Evolutionary conservation across 2,329 filamentous ascomycete species (phyloP).

Genomic region (Onygena corvina): DNA sequence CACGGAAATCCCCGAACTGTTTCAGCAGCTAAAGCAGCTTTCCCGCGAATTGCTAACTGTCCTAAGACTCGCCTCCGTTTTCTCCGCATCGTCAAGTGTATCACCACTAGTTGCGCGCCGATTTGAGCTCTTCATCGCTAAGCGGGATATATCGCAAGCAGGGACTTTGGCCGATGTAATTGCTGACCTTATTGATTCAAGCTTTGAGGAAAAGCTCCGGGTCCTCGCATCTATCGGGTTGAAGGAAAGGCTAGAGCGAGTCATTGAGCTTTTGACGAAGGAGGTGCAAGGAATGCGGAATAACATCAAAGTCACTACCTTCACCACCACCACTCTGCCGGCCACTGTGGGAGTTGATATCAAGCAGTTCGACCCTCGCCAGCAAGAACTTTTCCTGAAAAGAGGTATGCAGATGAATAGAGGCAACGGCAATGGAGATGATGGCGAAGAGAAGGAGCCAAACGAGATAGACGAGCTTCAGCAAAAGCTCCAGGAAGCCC

Average conservation of each 20-base stretch:
- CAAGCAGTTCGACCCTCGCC: conserved; percentile 38
- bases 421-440: conserved; percentile 33
- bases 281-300: conserved; percentile 77
- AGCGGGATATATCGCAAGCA: conserved; percentile 70
- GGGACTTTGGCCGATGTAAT: conserved; percentile 89
- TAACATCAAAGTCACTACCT: conserved; percentile 71
- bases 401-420: conserved; percentile 36
- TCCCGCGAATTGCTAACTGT: conserved; percentile 79
- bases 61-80: conserved; percentile 70
- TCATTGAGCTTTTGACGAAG: conserved; percentile 70
- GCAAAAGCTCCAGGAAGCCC: conserved; percentile 71
- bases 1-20: conserved; percentile 55
- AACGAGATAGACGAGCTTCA: conserved; percentile 87
- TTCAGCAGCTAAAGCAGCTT: conserved; percentile 67
- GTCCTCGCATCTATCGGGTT: conserved; percentile 71
- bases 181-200: conserved; percentile 79
- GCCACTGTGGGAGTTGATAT: conserved; percentile 48
- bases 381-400: conserved; percentile 34
- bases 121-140: conserved; percentile 74
- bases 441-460: conserved; percentile 62
- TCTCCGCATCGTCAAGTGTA: conserved; percentile 58
- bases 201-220: conserved; percentile 80
- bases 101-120: conserved; percentile 77
- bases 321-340: conserved; percentile 55
- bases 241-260: conserved; percentile 64